Percentiles rank a stretch among this genome's conserved stretches.
Evolutionary conservation across 352 stramenopile species (phyloP).

Genomic region (Hyphochytrium catenoides): DNA sequence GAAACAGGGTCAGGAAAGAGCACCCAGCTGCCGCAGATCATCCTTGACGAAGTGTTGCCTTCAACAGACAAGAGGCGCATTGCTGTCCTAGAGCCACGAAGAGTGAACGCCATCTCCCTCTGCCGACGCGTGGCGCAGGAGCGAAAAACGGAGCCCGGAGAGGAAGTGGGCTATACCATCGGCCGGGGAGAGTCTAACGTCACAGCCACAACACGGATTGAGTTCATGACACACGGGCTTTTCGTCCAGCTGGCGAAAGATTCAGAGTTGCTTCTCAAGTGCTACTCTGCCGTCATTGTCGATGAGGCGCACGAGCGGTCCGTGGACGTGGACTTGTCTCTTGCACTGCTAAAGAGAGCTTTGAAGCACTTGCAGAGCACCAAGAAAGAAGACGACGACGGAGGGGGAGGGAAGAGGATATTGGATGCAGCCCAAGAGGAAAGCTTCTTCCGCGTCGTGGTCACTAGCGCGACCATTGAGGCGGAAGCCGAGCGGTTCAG

Average conservation of each 20-base stretch:
- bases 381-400: too few species aligned
- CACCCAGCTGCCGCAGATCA: slow-evolving; percentile 12
- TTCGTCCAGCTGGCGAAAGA: slow-evolving; percentile 11
- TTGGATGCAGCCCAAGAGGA: too few species aligned
- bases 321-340: slow-evolving; percentile 12
- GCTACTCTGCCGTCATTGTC: slow-evolving; percentile 11
- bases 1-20: slow-evolving; percentile 15
- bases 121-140: slow-evolving; percentile 8
- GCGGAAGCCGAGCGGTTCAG: slow-evolving; percentile 7
- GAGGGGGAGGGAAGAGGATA: too few species aligned
- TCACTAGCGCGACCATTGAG: slow-evolving; percentile 14
- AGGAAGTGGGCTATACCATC: slow-evolving; percentile 12
- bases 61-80: slow-evolving; percentile 4
- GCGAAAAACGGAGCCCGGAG: slow-evolving; percentile 2
- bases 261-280: slow-evolving; percentile 2
- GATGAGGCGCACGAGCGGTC: slow-evolving; percentile 14
- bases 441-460: slow-evolving; percentile 7
- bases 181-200: slow-evolving; percentile 8
- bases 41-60: slow-evolving; percentile 10
- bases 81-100: slow-evolving; percentile 11
- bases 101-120: slow-evolving; percentile 11
- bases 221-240: slow-evolving; percentile 13
- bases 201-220: slow-evolving; percentile 3
- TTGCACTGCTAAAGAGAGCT: slow-evolving; percentile 8
- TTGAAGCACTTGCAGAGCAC: too few species aligned